Conservation (phyloP, 441 rosid genomes). For the Aleurites moluccanus region DNA sequence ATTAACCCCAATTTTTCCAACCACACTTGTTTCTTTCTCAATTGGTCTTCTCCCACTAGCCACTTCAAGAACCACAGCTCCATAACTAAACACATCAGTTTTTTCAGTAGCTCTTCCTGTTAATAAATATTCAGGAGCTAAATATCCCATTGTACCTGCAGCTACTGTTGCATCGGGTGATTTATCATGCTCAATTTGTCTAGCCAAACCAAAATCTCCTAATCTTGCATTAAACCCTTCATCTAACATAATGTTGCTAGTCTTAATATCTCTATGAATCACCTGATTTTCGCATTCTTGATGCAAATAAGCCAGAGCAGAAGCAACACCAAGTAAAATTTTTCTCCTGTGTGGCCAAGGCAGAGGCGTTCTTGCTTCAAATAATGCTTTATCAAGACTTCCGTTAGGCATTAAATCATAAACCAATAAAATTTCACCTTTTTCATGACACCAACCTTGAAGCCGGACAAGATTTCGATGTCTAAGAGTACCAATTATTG, state of each 20-base stretch:
- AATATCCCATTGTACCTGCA: conserved; percentile 97
- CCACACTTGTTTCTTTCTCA: conserved; percentile 48
- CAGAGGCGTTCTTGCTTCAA: conserved; percentile 64
- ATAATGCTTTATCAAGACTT: conserved; percentile 82
- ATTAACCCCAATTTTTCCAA: conserved; percentile 37
- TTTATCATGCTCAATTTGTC: conserved; percentile 80
- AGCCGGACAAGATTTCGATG: conserved; percentile 87
- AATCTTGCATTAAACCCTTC: conserved; percentile 77
- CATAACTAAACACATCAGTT: conserved; percentile 92
- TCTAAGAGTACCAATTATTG: conserved; percentile 78
- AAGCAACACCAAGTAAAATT: conserved; percentile 77
- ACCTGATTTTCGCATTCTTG: conserved; percentile 97
- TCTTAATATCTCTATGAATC: conserved; percentile 87
- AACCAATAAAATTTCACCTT: conserved; percentile 79
- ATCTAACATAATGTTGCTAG: conserved; percentile 90
- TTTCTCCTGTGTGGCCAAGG: conserved; percentile 78
- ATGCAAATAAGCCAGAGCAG: conserved; percentile 89
- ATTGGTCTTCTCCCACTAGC: conserved; percentile 86
- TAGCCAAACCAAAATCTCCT: conserved; percentile 92
- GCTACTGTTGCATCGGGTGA: conserved; percentile 94
- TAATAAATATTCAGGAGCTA: conserved; percentile 90
- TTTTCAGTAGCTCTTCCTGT: conserved; percentile 91
- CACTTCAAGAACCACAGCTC: conserved; percentile 90
- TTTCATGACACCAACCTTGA: conserved; percentile 93
- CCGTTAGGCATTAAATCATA: conserved; percentile 95